Percentiles rank a stretch among this genome's conserved stretches.
Conservation (phyloP, 78 protist genomes). For the Dictyostelium firmibasis region DNA sequence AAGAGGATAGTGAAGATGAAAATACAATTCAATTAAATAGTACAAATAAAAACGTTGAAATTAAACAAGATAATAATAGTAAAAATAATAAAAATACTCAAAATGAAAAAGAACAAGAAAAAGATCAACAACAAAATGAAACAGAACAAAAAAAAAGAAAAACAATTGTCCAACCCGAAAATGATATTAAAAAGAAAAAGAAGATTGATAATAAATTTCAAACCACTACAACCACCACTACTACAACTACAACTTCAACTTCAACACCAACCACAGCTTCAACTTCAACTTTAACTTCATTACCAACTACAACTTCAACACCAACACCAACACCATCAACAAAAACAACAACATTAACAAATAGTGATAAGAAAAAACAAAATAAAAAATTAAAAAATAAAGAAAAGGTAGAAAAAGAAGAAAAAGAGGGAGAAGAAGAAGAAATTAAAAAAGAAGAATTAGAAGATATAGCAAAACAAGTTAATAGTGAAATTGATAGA, state of each 20-base stretch:
- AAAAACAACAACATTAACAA: neutral
- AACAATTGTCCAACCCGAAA: neutral
- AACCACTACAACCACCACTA: neutral
- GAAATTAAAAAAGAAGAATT: neutral
- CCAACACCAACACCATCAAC: neutral
- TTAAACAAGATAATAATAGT: neutral
- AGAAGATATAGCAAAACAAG: neutral
- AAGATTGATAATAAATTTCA: neutral
- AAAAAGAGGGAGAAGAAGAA: neutral
- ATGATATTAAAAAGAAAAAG: neutral
- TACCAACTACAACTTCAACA: neutral
- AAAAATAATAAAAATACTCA: neutral
- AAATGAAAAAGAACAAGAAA: neutral
- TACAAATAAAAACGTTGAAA: slow-evolving; percentile 1
- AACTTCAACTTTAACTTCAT: neutral
- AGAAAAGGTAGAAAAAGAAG: neutral
- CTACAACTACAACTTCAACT: neutral
- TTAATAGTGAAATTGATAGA: slow-evolving; percentile 53
- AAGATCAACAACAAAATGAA: neutral
- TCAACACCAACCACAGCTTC: neutral
- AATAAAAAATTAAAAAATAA: neutral
- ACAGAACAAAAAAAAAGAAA: neutral
- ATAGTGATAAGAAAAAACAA: neutral
- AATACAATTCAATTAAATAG: slow-evolving; percentile 4
- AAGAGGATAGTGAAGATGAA: slow-evolving; percentile 42